Conservation (phyloP, 768 basidiomycete species). For the Suillus subaureus region DNA sequence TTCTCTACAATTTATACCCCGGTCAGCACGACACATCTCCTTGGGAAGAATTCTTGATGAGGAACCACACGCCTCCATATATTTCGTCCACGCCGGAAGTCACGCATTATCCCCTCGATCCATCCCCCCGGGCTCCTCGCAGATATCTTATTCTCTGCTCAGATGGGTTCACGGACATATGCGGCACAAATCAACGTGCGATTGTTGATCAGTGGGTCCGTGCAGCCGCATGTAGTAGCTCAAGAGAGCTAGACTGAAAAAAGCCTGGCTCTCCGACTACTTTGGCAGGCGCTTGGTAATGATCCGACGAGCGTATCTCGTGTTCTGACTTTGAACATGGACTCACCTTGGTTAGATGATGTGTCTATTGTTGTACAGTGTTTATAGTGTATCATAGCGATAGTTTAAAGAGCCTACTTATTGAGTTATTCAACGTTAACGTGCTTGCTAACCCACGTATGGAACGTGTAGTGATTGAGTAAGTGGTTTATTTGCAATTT, state of each 20-base stretch:
- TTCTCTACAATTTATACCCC: constrained; percentile 66
- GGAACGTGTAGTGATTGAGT: constrained; percentile 4
- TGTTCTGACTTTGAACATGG: constrained; percentile 65
- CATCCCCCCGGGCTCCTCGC: constrained; percentile 30
- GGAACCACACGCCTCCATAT: constrained; percentile 66
- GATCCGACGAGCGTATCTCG: constrained; percentile 55
- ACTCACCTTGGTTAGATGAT: constrained; percentile 69
- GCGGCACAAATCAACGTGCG: constrained; percentile 47
- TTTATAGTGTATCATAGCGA: constrained; percentile 32
- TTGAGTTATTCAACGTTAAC: constrained; percentile 1
- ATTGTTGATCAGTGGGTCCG: constrained; percentile 53
- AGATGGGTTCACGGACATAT: constrained; percentile 68
- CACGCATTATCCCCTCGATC: constrained; percentile 51
- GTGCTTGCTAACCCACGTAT: constrained; percentile 11
- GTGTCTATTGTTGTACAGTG: constrained; percentile 66
- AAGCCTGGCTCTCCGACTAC: constrained; percentile 54
- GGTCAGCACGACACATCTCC: constrained; percentile 61
- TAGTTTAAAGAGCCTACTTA: neutral
- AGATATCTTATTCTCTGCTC: constrained; percentile 65
- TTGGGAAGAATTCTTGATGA: constrained; percentile 69
- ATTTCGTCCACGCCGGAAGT: constrained; percentile 68
- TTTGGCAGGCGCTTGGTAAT: constrained; percentile 60
- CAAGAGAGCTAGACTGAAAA: constrained; percentile 20
- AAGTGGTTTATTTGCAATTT: constrained; percentile 13
- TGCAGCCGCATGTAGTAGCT: neutral